Evolutionary conservation across 116 monocot genomes (phyloP).

Genomic region (Iris pallida): DNA sequence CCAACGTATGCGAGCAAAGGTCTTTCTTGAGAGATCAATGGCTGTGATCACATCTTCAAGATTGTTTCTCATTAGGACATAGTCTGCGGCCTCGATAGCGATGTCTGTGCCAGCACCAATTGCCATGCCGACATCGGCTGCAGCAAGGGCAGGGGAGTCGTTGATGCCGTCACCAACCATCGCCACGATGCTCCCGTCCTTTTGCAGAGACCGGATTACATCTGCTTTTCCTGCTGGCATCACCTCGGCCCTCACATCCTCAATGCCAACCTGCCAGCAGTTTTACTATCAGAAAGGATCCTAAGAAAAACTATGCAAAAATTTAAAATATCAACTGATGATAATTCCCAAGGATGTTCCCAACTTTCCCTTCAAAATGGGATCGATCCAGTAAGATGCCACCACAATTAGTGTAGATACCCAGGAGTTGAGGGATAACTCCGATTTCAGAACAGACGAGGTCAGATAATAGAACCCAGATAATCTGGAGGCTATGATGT

Average conservation of each 20-base stretch:
- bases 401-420: too few species aligned
- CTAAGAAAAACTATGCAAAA: too few species aligned
- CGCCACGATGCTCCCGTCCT: conserved; percentile 65
- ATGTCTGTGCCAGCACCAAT: conserved; percentile 91
- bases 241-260: conserved; percentile 93
- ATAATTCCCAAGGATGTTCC: too few species aligned
- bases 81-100: conserved; percentile 91
- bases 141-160: conserved; percentile 84
- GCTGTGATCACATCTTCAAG: conserved; percentile 91
- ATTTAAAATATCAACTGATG: too few species aligned
- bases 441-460: too few species aligned
- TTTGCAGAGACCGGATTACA: conserved; percentile 58
- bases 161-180: conserved; percentile 98
- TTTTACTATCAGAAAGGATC: too few species aligned
- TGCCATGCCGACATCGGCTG: conserved; percentile 88
- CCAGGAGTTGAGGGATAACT: too few species aligned
- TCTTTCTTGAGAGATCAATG: conserved; percentile 91
- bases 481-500: too few species aligned
- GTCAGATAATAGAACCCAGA: too few species aligned
- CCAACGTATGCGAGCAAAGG: conserved; percentile 77
- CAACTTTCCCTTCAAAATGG: too few species aligned
- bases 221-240: conserved; percentile 95
- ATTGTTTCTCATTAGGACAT: conserved; percentile 79
- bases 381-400: too few species aligned
- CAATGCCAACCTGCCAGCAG: conserved; percentile 63